These are phyloP conservation scores for Peronospora tabacina DNA, from an alignment of 352 stramenopile species.

Conservation along the genomic window DNA sequence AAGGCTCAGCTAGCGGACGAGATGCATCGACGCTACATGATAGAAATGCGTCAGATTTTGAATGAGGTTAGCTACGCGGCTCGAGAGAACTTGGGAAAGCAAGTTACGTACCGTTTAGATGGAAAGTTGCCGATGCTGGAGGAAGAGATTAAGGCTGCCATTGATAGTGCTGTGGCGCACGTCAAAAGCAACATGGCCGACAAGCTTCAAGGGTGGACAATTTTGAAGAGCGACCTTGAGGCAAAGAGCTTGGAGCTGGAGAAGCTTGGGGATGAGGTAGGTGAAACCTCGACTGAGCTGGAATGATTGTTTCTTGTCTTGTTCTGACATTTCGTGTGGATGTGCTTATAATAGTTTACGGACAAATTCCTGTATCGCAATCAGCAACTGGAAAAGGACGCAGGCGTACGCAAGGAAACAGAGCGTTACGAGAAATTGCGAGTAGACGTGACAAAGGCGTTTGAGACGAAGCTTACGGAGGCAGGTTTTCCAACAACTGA, in stretches of 20 bases:
- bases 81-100: constrained; percentile 55
- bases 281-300: constrained; percentile 9
- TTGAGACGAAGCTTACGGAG: constrained; percentile 46
- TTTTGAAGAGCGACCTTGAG: constrained; percentile 53
- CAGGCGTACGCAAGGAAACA: constrained; percentile 45
- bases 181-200: constrained; percentile 45
- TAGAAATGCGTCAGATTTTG: constrained; percentile 72
- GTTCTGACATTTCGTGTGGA: constrained; percentile 1
- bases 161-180: constrained; percentile 48
- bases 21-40: constrained; percentile 65
- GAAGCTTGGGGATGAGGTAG: constrained; percentile 67
- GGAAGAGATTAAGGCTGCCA: constrained; percentile 51
- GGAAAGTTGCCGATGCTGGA: constrained; percentile 57
- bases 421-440: constrained; percentile 57
- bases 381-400: constrained; percentile 48
- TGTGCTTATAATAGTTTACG: constrained; percentile 36
- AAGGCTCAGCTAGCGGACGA: constrained; percentile 58
- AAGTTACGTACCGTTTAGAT: constrained; percentile 52
- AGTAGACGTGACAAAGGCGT: constrained; percentile 43
- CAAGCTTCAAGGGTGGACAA: constrained; percentile 64
- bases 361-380: constrained; percentile 69
- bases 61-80: constrained; percentile 55
- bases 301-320: neutral
- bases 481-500: constrained; percentile 53
- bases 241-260: constrained; percentile 61